A percentile compares a stretch with the other conserved stretches of the same genome.
These are phyloP conservation scores for Paraphoma sp. DNA, from an alignment of 2,329 filamentous ascomycete species.

Conservation along the genomic window DNA sequence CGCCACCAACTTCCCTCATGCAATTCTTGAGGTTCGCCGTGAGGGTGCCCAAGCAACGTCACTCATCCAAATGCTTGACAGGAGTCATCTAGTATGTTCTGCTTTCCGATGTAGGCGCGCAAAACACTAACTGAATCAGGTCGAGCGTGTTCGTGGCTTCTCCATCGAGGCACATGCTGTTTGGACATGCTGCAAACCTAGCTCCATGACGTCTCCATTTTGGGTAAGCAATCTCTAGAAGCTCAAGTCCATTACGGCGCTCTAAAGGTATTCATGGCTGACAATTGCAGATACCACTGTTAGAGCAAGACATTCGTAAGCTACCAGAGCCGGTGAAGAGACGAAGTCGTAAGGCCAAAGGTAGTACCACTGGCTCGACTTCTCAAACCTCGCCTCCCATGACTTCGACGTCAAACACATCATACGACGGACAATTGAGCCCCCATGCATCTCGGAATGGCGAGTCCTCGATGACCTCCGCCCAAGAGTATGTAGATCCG, in stretches of 20 bases:
- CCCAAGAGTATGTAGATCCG: conserved; percentile 44
- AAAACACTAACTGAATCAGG: conserved; percentile 37
- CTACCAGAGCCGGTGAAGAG: conserved; percentile 50
- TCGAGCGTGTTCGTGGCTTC: conserved; percentile 60
- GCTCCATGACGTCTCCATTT: conserved; percentile 54
- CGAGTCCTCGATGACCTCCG: conserved; percentile 45
- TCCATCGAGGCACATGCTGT: conserved; percentile 62
- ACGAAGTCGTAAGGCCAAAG: conserved; percentile 35
- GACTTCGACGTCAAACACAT: conserved; percentile 48
- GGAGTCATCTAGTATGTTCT: conserved; percentile 54
- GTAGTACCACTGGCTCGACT: conserved; percentile 26
- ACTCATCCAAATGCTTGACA: conserved; percentile 53
- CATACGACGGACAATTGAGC: conserved; percentile 44
- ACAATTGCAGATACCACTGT: conserved; percentile 44
- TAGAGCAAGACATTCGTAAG: conserved; percentile 61
- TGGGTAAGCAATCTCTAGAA: conserved; percentile 47
- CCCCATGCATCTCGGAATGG: conserved; percentile 34
- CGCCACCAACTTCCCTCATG: conserved; percentile 55
- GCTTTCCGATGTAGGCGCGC: not conserved
- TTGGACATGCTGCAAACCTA: conserved; percentile 55
- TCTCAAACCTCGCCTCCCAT: conserved; percentile 35
- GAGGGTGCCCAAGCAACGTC: conserved; percentile 51
- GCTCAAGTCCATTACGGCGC: not conserved
- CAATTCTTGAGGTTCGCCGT: conserved; percentile 58
- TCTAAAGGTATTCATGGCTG: not conserved